phyloP scores from a whole-genome alignment of 83 land plant genomes.

The Diphasiastrum complanatum region DNA sequence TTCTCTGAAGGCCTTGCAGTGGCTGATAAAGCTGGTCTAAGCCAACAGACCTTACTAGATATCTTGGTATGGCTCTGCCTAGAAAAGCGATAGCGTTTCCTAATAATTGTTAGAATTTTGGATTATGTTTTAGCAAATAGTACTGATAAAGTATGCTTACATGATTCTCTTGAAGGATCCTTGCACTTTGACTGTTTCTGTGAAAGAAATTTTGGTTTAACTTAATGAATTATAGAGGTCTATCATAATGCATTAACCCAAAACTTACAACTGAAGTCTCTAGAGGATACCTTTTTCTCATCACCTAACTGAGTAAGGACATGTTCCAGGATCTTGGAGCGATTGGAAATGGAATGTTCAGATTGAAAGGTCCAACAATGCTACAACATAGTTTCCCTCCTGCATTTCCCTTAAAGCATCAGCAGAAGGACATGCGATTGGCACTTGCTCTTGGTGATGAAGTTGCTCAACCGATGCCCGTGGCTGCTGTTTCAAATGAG shows the following conservation, averaged over 20 bases:
- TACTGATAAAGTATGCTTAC: too few relatives aligned
- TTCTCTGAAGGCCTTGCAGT: conserved; percentile 84
- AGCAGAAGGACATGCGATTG: conserved; percentile 92
- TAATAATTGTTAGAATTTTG: too few relatives aligned
- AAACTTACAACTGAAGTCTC: too few relatives aligned
- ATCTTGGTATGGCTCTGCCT: conserved; percentile 49
- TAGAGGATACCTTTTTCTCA: too few relatives aligned
- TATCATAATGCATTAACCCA: too few relatives aligned
- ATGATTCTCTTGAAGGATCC: too few relatives aligned
- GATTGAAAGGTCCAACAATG: conserved; percentile 80
- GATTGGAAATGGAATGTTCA: conserved; percentile 80
- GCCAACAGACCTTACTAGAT: conserved; percentile 60
- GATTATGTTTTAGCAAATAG: too few relatives aligned
- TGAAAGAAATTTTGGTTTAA: too few relatives aligned
- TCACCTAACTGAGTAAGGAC: too few relatives aligned
- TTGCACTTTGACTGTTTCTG: too few relatives aligned
- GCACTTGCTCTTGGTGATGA: conserved; percentile 88
- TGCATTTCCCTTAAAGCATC: conserved; percentile 90
- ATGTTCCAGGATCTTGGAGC: conserved; percentile 77
- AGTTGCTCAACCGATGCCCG: conserved; percentile 76
- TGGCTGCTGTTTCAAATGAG: conserved; percentile 92
- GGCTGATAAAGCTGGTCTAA: conserved; percentile 60
- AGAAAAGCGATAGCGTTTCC: too few relatives aligned
- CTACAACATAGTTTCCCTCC: conserved; percentile 52
- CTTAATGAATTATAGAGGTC: too few relatives aligned